Evolutionary conservation across 2,329 filamentous ascomycete genomes (phyloP), one percentile per base, ranked within the genome.

Genomic region (Neoarthrinium moseri): DNA sequence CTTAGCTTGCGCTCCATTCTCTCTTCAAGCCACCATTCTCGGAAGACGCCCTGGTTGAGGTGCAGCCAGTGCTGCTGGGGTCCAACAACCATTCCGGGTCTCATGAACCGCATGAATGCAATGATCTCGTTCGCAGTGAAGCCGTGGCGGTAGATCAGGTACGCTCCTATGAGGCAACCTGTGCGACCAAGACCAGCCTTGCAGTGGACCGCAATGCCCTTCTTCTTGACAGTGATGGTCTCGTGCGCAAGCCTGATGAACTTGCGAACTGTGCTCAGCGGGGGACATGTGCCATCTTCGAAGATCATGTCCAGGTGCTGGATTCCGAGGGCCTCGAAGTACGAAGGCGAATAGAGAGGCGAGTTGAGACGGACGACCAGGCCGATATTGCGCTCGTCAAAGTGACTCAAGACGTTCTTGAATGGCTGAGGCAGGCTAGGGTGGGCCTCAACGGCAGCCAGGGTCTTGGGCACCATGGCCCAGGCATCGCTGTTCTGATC

Each of bases 251-350:
- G 78, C 56, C 89, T 89, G 67, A 99, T 92, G 65, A 99, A 99
- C 64, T 91, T 91, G 56, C 89, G 84, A 22, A 99, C 94, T n/a
- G 91, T 85, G 15, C 82, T 82, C 43, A 99, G 74, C 2, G 90
- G 84, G 18, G 94, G 94, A 66, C 94, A 99, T 4, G 94, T 99
- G 53, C 94, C 94, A 59, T 99, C 94, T 61, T 97, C 94, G 62
- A 99, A 99, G 61, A 99, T 97, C 94, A 99, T 99, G 71, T 99
- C 94, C 32, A 97, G 77, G 64, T 99, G 94, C 59, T 91, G 86
- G 61, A 99, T 97, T 23, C 92, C 92, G 43, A 99, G 77, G 4
- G 91, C 89, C 53, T 92, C 94, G 67, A 99, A 99, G 73, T 92
- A 96, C n/a, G 91, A 91, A 1, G 94, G 89, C 1, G 89, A 95